Base-by-base conservation (phyloP, 768 basidiomycete genomes). In the Sutorius australiensis region DNA sequence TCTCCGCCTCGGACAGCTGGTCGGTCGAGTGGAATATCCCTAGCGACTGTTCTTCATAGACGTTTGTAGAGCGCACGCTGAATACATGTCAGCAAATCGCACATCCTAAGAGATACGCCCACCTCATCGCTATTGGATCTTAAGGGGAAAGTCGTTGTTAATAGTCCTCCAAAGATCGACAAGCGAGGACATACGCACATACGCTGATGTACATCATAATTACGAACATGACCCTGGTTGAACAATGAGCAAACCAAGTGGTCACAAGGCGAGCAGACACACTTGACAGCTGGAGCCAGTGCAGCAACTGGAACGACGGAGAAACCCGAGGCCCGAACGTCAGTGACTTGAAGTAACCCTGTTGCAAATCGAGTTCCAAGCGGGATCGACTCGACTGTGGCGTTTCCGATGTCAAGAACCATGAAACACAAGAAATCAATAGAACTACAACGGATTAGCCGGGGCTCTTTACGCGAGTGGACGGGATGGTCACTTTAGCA, bases 181-280 rank as follows among this genome's bases (percentile, higher is more conserved):
- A 12, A 38, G 32, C 30, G 52, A 55, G 28, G 50, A 34, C 45
- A 61, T 47, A 80, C 85, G 72, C 61, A 90, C 89, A 88, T 56
- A 88, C 79, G 61, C 83, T 84, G 61, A 92, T 83, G 63, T 89
- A 92, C 94, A 95, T 98, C 94, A 94, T 95, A 62, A 94, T 77
- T 3, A 91, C 83, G 65, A 88, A 95, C 38, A 95, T 68, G 0
- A 95, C 89, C 66, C 89, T 92, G 60, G 24, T 2, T 41, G 19
- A 48, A 19, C 24, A 11, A 28, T 58, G 19, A 57, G 32, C 16
- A 8, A 38, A 14, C 44, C 13, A 52, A 28, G n/a, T 4, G 8
- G n/a, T 14, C 36, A 28, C 11, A 17, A 39, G 16, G 14, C 21
- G 28, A 46, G 17, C 21, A 37, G 14, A 75, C 86, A 50, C 64